phyloP scores from a whole-genome alignment of 2,329 filamentous ascomycete genomes.

The Tothia fuscella region DNA sequence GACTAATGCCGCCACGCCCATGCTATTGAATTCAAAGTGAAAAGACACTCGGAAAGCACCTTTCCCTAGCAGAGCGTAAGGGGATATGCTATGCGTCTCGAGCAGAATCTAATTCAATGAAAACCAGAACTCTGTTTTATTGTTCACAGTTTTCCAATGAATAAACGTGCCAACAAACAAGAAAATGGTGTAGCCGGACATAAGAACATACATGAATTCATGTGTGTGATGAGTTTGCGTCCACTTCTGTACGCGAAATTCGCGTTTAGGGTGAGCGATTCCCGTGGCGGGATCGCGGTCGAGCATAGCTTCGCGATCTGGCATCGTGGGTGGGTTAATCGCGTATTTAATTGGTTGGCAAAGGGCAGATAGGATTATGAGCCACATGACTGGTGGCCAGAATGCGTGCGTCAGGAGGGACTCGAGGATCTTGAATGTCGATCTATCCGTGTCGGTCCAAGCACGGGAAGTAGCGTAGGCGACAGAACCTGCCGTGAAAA shows the following conservation, averaged over 20 bases:
- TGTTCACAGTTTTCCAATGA: too few species aligned
- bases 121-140: too few species aligned
- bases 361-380: constrained; percentile 29
- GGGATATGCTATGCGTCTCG: too few species aligned
- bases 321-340: constrained; percentile 9
- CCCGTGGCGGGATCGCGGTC: constrained; percentile 10
- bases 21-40: too few species aligned
- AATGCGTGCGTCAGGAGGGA: constrained; percentile 48
- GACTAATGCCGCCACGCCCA: too few species aligned
- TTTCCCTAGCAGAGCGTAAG: too few species aligned
- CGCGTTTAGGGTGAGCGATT: constrained; percentile 10
- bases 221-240: not conserved
- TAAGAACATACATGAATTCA: not conserved
- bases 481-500: constrained; percentile 40
- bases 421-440: constrained; percentile 33
- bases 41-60: too few species aligned
- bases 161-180: constrained; percentile 8
- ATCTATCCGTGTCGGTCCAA: constrained; percentile 28
- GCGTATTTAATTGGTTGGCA: constrained; percentile 9
- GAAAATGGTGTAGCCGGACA: constrained; percentile 1
- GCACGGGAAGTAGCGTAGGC: constrained; percentile 40
- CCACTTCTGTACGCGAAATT: constrained; percentile 17
- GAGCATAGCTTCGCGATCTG: constrained; percentile 10
- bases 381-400: constrained; percentile 49
- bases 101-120: too few species aligned